Evolutionary conservation across 2,329 filamentous ascomycete genomes (phyloP), one percentile per base, ranked within the genome.

Genomic region (Pseudocercospora ulei): DNA sequence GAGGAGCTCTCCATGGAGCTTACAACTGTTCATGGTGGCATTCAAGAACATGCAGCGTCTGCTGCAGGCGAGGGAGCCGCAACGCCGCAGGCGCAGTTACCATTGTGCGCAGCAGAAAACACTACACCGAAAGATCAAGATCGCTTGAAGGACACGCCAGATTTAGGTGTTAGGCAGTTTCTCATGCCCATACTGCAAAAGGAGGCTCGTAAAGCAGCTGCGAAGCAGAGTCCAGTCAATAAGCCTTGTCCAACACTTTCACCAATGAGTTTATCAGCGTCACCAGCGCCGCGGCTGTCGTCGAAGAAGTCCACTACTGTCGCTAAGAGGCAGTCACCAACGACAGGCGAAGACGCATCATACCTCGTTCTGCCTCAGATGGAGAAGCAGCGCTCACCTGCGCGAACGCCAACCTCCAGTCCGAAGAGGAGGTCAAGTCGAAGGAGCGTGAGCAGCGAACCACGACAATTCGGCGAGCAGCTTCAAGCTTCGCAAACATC

Each of bases 101-200:
- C 75, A 0, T 51, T 58, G 7, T 73, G 69, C 51, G 52, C 56
- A 7, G 52, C 54, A 4, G 56, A 55, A 7, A 53, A 60, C n/a
- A 70, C 66, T 2, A 80, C 77, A 1, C 78, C 79, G 8, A 72
- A 64, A 36, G 62, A 65, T 7, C 70, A 73, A 46, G 65, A 64
- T 3, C 68, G 71, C 4, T 78, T 78, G 55, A 73, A 66, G 46
- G 64, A 75, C 51, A 61, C 69, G 7, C 64, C 66, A 36, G 65
- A 72, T 29, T 28, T 54, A 6, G 53, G 56, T 2, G 53, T 56
- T 4, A 58, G 50, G 47, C 57, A 58, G 46, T 49, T 57, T 1
- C 38, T 61, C 5, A 59, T 58, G 7, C 59, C 59, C 5, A 29
- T 61, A 2, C 50, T 61, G 18, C 52, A 60, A 48, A 55, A 56